Conservation (phyloP, 2,329 filamentous ascomycete genomes). For the Phialocephala subalpina region DNA sequence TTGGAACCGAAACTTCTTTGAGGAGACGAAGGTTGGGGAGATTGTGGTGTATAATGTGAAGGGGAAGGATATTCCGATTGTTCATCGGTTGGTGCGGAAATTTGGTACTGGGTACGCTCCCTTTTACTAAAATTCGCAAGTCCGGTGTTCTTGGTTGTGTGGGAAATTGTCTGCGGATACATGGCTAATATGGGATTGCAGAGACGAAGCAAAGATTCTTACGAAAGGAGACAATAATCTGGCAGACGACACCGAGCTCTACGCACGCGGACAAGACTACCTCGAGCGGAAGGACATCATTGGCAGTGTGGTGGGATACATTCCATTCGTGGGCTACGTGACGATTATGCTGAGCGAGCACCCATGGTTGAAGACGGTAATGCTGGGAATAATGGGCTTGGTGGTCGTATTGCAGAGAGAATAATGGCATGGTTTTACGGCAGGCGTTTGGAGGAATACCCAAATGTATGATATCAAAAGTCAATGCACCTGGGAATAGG, state of each 20-base stretch:
- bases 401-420: conserved; percentile 93
- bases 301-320: conserved; percentile 88
- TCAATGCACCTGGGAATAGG: conserved; percentile 16
- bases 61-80: conserved; percentile 95
- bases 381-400: conserved; percentile 94
- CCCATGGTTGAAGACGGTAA: conserved; percentile 95
- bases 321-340: conserved; percentile 95
- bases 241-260: conserved; percentile 91
- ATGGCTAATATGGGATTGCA: conserved; percentile 40
- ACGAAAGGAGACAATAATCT: conserved; percentile 98
- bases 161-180: no score
- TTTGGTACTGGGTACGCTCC: conserved; percentile 64
- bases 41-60: conserved; percentile 79
- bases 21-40: conserved; percentile 73
- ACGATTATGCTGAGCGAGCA: conserved; percentile 96
- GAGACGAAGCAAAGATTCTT: conserved; percentile 73
- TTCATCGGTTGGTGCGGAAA: conserved; percentile 87
- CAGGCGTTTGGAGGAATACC: conserved; percentile 39
- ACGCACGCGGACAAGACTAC: conserved; percentile 86
- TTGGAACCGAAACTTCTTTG: conserved; percentile 61
- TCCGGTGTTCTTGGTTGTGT: not conserved
- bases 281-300: conserved; percentile 90
- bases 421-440: conserved; percentile 50
- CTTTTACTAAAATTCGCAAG: not conserved
- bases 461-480: conserved; percentile 32